These are phyloP conservation scores for Linum trigynum DNA, from an alignment of 345 rosid genomes.

Conservation along the genomic window DNA sequence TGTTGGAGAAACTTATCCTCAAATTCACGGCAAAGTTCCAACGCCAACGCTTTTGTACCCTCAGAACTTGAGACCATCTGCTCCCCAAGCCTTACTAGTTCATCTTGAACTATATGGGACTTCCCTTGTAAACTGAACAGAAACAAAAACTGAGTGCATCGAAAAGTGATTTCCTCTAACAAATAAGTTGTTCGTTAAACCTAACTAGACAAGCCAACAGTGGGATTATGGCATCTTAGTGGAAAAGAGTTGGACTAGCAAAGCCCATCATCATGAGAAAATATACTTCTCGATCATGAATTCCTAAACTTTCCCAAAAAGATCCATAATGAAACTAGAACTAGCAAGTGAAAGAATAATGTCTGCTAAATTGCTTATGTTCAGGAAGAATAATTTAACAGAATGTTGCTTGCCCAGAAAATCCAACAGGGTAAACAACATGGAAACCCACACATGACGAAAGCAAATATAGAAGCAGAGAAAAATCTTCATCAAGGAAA, in stretches of 20 bases:
- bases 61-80: conserved; percentile 74
- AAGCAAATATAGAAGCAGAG: not conserved
- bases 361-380: not conserved
- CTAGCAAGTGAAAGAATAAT: not conserved
- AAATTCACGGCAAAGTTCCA: conserved; percentile 98
- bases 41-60: conserved; percentile 93
- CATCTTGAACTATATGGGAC: conserved; percentile 84
- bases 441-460: not conserved
- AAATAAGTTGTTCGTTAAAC: not conserved
- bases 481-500: conserved; percentile 1
- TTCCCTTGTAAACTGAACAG: conserved; percentile 79
- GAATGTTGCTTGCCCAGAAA: not conserved
- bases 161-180: not conserved
- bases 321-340: not conserved
- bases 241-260: not conserved
- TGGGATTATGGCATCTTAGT: not conserved
- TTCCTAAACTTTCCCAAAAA: not conserved
- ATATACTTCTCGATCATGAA: not conserved
- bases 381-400: not conserved
- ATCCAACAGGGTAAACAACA: no score
- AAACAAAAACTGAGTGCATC: not conserved
- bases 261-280: not conserved
- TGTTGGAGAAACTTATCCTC: conserved; percentile 96
- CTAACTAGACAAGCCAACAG: not conserved
- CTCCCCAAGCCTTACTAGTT: conserved; percentile 81